Percentiles rank a stretch among this genome's conserved stretches.
These are phyloP conservation scores for Venturia nashicola DNA, from an alignment of 2,329 filamentous ascomycete genomes.

Conservation along the genomic window DNA sequence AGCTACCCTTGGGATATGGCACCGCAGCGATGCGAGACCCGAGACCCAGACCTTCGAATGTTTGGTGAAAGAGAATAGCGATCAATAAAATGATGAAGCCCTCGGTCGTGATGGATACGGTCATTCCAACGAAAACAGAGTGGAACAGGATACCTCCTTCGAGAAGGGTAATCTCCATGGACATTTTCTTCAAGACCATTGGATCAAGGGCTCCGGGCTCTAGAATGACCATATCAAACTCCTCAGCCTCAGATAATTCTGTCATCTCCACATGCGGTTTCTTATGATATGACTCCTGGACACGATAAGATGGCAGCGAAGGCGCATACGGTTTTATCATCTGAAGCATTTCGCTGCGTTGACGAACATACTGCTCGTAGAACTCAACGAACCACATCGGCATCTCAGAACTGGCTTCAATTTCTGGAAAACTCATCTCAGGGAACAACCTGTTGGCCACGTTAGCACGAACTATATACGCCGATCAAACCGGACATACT, in stretches of 20 bases:
- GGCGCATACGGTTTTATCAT: conserved; percentile 31
- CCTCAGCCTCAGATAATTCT: background rate
- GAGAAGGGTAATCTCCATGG: conserved; percentile 30
- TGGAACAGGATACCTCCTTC: conserved; percentile 54
- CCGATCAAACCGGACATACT: background rate
- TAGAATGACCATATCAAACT: conserved; percentile 17
- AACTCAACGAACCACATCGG: conserved; percentile 51
- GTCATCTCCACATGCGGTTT: background rate
- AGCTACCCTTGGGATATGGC: conserved; percentile 43
- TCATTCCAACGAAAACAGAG: conserved; percentile 51
- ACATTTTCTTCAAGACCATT: conserved; percentile 25
- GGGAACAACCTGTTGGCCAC: background rate
- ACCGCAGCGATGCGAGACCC: conserved; percentile 48
- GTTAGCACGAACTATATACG: background rate
- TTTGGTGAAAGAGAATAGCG: conserved; percentile 51
- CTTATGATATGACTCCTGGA: background rate
- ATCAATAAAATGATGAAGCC: conserved; percentile 48
- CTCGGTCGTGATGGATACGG: conserved; percentile 44
- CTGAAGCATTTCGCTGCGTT: conserved; percentile 45
- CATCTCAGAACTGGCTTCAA: conserved; percentile 32
- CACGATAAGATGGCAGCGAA: background rate
- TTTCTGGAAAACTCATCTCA: conserved; percentile 11
- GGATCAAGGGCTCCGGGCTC: conserved; percentile 24
- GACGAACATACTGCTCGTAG: conserved; percentile 50
- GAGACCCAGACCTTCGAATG: conserved; percentile 51